Evolutionary conservation across 2,329 filamentous ascomycete species (phyloP), one percentile per base, ranked within the genome.

Genomic region (Nemania sp.): DNA sequence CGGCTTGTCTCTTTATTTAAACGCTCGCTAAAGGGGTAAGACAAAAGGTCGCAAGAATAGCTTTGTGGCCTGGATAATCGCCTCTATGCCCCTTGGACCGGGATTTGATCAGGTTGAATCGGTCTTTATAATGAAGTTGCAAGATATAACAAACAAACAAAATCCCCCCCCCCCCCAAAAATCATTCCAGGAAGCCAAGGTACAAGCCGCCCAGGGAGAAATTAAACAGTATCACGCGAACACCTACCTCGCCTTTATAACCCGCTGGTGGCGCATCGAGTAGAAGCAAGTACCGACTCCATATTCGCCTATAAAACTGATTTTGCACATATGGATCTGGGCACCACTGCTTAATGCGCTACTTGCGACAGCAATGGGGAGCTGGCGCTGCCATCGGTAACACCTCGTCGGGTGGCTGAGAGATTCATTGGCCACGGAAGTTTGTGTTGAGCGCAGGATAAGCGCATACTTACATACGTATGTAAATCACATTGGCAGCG

Each of bases 131-230:
- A 32, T 17, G 45, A 37, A 50, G 21, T 47, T 60, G n/a, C 29
- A 57, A 32, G 32, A 34, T 7, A 29, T 4, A 39, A 17, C 11
- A 6, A 42, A 53, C 54, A 62, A 64, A 58, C 34, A 21, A 48
- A n/a, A n/a, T n/a, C n/a, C n/a, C n/a, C n/a, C n/a, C n/a, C n/a
- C n/a, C n/a, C n/a, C n/a, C n/a, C n/a, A n/a, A n/a, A n/a, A n/a
- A n/a, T n/a, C n/a, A n/a, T n/a, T n/a, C 5, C 2, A 32, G 32
- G 25, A 42, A 18, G 25, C 37, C 9, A 6, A 17, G 29, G 15
- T 21, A 45, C 2, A 45, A 20, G 9, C 17, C n/a, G n/a, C n/a
- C n/a, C 40, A 43, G 20, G 9, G 9, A 17, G 9, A 45, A 13
- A 45, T 11, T 43, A 18, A n/a, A 18, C 12, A 15, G 20, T 4